phyloP scores from a whole-genome alignment of 1,139 yeast genomes.

The Zygosaccharomyces pseudobailii region DNA sequence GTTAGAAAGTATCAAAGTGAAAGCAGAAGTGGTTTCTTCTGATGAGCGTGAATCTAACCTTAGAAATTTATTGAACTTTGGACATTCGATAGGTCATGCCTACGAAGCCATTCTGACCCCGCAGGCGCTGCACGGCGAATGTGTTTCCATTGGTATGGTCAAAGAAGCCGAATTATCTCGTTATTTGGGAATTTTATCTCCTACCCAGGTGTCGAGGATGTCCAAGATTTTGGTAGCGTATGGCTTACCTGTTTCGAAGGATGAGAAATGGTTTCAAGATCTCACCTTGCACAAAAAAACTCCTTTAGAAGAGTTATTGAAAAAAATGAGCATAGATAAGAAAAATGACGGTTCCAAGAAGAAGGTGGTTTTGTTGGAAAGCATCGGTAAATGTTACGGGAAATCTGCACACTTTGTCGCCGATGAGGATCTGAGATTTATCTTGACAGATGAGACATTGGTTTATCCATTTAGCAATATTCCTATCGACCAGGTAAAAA shows the following conservation, averaged over 20 bases:
- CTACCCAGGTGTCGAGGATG: constrained; percentile 91
- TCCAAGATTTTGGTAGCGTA: constrained; percentile 79
- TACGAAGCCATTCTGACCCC: constrained; percentile 96
- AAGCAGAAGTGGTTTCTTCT: constrained; percentile 87
- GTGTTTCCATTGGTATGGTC: constrained; percentile 93
- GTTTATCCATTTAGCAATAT: constrained; percentile 51
- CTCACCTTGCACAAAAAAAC: constrained; percentile 66
- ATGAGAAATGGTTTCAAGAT: constrained; percentile 67
- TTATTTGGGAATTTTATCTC: constrained; percentile 79
- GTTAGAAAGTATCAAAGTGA: constrained; percentile 78
- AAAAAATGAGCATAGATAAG: constrained; percentile 93
- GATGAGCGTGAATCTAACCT: constrained; percentile 97
- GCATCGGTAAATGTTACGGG: constrained; percentile 86
- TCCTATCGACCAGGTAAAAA: constrained; percentile 41
- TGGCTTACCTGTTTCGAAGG: constrained; percentile 74
- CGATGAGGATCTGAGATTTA: constrained; percentile 74
- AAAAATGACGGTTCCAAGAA: constrained; percentile 91
- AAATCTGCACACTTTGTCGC: constrained; percentile 79
- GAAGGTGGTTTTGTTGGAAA: constrained; percentile 76
- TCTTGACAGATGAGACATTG: constrained; percentile 75
- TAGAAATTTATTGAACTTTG: constrained; percentile 88
- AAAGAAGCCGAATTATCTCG: constrained; percentile 92
- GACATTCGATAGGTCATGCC: constrained; percentile 98
- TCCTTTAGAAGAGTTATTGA: constrained; percentile 64
- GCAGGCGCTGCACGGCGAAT: constrained; percentile 94